phyloP scores from a whole-genome alignment of 306 rosid species.

The Mimosa bimucronata region DNA sequence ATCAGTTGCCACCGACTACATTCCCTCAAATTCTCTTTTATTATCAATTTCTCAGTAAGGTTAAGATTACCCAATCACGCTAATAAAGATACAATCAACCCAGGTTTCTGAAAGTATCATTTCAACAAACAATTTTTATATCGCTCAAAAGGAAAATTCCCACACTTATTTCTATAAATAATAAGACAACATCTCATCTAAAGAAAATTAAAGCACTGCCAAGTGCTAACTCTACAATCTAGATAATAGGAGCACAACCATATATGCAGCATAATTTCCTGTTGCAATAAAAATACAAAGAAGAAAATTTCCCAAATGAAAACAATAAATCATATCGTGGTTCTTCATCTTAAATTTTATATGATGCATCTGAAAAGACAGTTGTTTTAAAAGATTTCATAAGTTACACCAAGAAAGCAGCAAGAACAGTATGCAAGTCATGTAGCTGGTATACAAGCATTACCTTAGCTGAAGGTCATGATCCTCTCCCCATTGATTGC shows the following conservation, averaged over 20 bases:
- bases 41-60: not conserved
- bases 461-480: slow-evolving; percentile 96
- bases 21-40: not conserved
- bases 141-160: not conserved
- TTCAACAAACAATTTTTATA: not conserved
- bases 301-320: slow-evolving; percentile 25
- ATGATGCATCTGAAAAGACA: slow-evolving; percentile 8
- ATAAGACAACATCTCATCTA: slow-evolving; percentile 11
- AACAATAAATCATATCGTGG: slow-evolving; percentile 9
- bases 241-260: not conserved
- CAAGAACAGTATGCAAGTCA: slow-evolving; percentile 37
- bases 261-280: slow-evolving; percentile 33
- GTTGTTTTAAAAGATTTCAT: slow-evolving; percentile 15
- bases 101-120: not conserved
- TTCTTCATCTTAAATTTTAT: slow-evolving; percentile 12
- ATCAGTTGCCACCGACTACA: too few species aligned
- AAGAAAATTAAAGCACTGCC: slow-evolving; percentile 14
- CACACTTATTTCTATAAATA: slow-evolving; percentile 15
- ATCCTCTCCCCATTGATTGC: slow-evolving; percentile 94
- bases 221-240: slow-evolving; percentile 26
- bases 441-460: slow-evolving; percentile 41
- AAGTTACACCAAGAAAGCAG: slow-evolving; percentile 30
- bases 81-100: not conserved
- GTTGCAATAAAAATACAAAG: slow-evolving; percentile 21
- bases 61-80: slow-evolving; percentile 12